Conservation (phyloP, 129 eudicot species). For the Flaveria ramosissima region DNA sequence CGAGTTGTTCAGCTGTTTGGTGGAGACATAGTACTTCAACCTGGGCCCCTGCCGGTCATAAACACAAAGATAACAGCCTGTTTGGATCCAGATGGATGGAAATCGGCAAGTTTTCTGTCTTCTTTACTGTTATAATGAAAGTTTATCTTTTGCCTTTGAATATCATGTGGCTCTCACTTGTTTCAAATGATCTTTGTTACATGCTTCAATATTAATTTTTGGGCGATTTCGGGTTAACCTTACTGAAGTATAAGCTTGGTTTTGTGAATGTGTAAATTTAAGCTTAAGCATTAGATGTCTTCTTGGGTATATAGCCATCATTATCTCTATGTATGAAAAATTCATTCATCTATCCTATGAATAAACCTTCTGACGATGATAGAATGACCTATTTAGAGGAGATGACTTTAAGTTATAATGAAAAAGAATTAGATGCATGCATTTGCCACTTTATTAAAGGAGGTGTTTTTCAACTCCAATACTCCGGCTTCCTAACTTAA, state of each 20-base stretch:
- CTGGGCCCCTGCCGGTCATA: constrained; percentile 85
- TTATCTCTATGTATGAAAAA: background rate
- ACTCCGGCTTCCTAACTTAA: too few relatives aligned
- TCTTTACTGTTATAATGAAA: background rate
- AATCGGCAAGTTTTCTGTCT: constrained; percentile 52
- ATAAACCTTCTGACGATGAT: background rate
- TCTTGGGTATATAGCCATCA: background rate
- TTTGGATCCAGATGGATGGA: constrained; percentile 98
- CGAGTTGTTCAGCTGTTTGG: constrained; percentile 68
- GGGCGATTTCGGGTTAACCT: background rate
- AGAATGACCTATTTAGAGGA: background rate
- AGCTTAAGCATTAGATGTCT: background rate
- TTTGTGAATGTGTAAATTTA: background rate
- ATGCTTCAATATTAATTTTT: background rate
- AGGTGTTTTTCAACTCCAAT: background rate
- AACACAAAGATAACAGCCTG: constrained; percentile 89
- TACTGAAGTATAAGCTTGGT: background rate
- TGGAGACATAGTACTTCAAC: constrained; percentile 68
- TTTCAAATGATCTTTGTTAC: background rate
- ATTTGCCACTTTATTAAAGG: background rate
- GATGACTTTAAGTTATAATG: background rate
- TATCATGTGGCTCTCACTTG: background rate
- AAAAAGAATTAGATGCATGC: background rate
- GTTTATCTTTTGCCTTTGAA: constrained; percentile 18
- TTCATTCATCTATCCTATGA: background rate